A percentile compares a stretch with the other conserved stretches of the same genome.
Conservation (phyloP, 2,329 filamentous ascomycete species). For the Neopestalotiopsis rosae region DNA sequence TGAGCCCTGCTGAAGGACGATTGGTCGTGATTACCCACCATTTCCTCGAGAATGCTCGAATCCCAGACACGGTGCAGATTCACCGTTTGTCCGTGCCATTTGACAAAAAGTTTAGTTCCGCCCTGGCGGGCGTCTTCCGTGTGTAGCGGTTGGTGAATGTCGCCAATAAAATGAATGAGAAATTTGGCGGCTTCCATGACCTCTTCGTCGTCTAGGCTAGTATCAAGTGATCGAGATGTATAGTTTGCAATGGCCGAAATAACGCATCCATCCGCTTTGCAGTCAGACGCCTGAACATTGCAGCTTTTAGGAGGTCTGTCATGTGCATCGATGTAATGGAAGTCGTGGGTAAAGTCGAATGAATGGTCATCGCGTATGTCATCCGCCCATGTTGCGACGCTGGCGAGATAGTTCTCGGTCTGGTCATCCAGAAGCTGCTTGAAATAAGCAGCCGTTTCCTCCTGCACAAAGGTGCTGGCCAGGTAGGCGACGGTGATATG, state of each 20-base stretch:
- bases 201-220: slow-evolving; percentile 47
- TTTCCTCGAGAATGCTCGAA: slow-evolving; percentile 69
- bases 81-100: slow-evolving; percentile 55
- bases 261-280: slow-evolving; percentile 66
- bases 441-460: slow-evolving; percentile 60
- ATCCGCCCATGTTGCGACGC: slow-evolving; percentile 71
- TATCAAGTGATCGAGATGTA: slow-evolving; percentile 58
- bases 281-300: slow-evolving; percentile 66
- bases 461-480: slow-evolving; percentile 63
- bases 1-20: slow-evolving; percentile 50
- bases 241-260: slow-evolving; percentile 66
- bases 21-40: slow-evolving; percentile 59
- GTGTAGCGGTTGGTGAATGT: slow-evolving; percentile 73
- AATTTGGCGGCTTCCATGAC: slow-evolving; percentile 69
- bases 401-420: slow-evolving; percentile 63
- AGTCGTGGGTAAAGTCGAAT: slow-evolving; percentile 64
- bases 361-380: slow-evolving; percentile 68
- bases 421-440: slow-evolving; percentile 61
- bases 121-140: slow-evolving; percentile 67
- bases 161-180: slow-evolving; percentile 71
- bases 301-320: slow-evolving; percentile 65
- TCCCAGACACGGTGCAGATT: slow-evolving; percentile 81
- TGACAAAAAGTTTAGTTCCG: slow-evolving; percentile 71
- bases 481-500: slow-evolving; percentile 71
- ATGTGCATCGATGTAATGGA: slow-evolving; percentile 74